A percentile compares a stretch with the other conserved stretches of the same genome.
phyloP scores from a whole-genome alignment of 2,329 filamentous ascomycete genomes.

The Scytalidium lignicola region DNA sequence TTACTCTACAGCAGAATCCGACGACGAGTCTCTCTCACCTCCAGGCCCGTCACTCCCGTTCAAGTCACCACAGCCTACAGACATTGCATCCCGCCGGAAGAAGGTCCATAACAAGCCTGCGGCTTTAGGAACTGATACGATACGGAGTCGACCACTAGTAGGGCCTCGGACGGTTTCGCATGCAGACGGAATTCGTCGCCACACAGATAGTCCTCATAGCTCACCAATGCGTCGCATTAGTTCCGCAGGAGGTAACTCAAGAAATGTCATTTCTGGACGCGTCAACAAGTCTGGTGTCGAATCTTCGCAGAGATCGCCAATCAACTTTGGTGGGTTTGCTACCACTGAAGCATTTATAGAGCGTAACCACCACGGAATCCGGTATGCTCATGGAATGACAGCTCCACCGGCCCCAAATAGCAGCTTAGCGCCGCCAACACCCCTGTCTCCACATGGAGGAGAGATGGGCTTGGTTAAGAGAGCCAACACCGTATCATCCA shows the following conservation, averaged over 20 bases:
- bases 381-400: conserved; percentile 16
- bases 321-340: conserved; percentile 22
- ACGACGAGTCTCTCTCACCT: conserved; percentile 14
- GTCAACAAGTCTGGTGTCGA: conserved; percentile 25
- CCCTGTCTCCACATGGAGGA: conserved; percentile 24
- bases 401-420: conserved; percentile 22
- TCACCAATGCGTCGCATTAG: conserved; percentile 28
- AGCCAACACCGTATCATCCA: conserved; percentile 16
- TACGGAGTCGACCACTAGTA: conserved; percentile 17
- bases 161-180: conserved; percentile 27
- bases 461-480: conserved; percentile 21
- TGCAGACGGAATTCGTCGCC: conserved; percentile 23
- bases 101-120: conserved; percentile 26
- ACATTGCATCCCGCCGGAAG: conserved; percentile 25
- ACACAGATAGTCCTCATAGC: conserved; percentile 18
- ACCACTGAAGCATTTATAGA: conserved; percentile 23
- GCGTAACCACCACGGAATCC: conserved; percentile 20
- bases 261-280: conserved; percentile 22
- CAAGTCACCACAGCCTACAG: conserved; percentile 24
- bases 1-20: conserved; percentile 15
- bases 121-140: conserved; percentile 20
- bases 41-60: conserved; percentile 21
- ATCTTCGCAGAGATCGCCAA: conserved; percentile 25
- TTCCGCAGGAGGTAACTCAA: conserved; percentile 23
- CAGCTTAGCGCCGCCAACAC: conserved; percentile 27